Percentiles rank a stretch among this genome's conserved stretches.
phyloP scores from a whole-genome alignment of 1,139 yeast species.

The Pichia sp. region DNA sequence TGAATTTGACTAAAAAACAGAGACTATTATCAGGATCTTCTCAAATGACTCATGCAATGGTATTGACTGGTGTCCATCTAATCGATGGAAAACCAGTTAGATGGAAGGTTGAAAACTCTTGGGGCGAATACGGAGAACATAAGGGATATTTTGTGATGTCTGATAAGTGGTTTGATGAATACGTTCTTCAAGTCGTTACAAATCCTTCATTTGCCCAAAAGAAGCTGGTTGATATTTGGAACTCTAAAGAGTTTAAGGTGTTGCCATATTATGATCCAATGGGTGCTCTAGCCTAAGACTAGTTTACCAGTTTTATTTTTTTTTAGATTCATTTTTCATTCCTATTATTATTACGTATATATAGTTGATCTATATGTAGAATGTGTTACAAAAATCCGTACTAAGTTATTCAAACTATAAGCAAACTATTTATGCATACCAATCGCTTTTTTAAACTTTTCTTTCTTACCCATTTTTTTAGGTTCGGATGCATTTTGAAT shows the following conservation, averaged over 20 bases:
- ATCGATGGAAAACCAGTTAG: slow-evolving; percentile 44
- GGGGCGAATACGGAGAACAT: slow-evolving; percentile 56
- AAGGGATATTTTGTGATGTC: slow-evolving; percentile 59
- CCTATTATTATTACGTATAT: too few relatives aligned
- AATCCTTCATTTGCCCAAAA: slow-evolving; percentile 38
- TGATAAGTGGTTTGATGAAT: slow-evolving; percentile 61
- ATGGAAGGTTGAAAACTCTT: slow-evolving; percentile 66
- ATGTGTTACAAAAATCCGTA: too few relatives aligned
- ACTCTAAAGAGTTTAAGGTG: slow-evolving; percentile 39
- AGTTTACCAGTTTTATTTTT: not conserved
- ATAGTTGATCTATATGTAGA: too few relatives aligned
- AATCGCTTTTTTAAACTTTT: not conserved
- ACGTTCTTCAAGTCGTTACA: slow-evolving; percentile 58
- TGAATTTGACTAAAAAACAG: slow-evolving; percentile 43
- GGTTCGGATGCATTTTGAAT: not conserved
- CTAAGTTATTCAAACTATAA: too few relatives aligned
- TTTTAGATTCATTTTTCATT: too few relatives aligned
- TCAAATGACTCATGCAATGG: slow-evolving; percentile 66
- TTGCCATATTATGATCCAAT: slow-evolving; percentile 62
- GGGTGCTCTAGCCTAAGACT: slow-evolving; percentile 46
- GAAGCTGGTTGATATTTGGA: slow-evolving; percentile 39
- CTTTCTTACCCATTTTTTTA: not conserved
- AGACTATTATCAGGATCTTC: slow-evolving; percentile 51
- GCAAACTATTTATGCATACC: not conserved
- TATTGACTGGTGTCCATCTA: slow-evolving; percentile 52